phyloP scores from a whole-genome alignment of 169 alveolate species.

The Perkinsus olseni region DNA sequence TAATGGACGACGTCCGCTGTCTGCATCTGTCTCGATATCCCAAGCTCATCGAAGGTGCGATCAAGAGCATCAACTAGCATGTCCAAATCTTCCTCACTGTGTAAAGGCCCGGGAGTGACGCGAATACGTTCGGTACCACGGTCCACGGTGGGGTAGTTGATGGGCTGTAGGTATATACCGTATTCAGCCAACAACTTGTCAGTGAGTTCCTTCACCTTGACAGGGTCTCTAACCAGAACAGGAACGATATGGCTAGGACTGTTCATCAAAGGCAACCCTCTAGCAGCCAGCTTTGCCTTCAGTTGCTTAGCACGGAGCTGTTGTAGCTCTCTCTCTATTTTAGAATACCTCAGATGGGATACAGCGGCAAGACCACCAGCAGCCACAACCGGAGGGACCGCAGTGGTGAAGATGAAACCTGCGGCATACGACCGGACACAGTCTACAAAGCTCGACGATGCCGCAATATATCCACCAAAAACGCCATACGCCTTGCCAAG shows the following conservation, averaged over 20 bases:
- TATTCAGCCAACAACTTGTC: constrained; percentile 52
- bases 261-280: constrained; percentile 49
- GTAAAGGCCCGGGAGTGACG: constrained; percentile 71
- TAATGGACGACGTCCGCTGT: too few species aligned
- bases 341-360: constrained; percentile 39
- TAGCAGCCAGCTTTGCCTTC: constrained; percentile 39
- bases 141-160: constrained; percentile 78
- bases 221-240: constrained; percentile 61
- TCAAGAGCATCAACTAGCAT: constrained; percentile 36
- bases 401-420: constrained; percentile 73
- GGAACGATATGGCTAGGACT: constrained; percentile 68
- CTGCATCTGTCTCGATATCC: background rate
- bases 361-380: constrained; percentile 64
- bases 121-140: constrained; percentile 67
- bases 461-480: constrained; percentile 79
- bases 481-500: constrained; percentile 76
- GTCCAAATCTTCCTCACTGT: constrained; percentile 54
- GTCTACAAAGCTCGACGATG: constrained; percentile 41
- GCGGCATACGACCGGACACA: constrained; percentile 67
- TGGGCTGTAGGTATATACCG: constrained; percentile 69
- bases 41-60: background rate
- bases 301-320: constrained; percentile 46
- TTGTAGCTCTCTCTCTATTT: constrained; percentile 40
- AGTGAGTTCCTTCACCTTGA: constrained; percentile 51
- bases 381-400: constrained; percentile 67